Conservation (phyloP, 2,329 filamentous ascomycete genomes). For the Fusarium sp. region DNA sequence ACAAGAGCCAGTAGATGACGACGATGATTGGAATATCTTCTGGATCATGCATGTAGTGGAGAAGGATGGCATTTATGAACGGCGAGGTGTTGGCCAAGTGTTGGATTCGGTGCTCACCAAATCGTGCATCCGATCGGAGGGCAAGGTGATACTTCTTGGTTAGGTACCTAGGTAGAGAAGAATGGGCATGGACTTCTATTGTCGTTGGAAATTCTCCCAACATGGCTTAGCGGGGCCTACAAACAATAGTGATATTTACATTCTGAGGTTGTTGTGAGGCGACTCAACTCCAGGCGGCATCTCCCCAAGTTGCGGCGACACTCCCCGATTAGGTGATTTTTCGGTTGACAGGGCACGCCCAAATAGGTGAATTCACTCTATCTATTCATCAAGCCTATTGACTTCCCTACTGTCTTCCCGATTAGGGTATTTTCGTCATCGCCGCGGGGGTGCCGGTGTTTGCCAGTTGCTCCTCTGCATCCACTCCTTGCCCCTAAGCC, state of each 20-base stretch:
- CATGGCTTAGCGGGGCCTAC: neutral
- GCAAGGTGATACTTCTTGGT: neutral
- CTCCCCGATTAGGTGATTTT: neutral
- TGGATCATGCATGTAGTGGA: slow-evolving; percentile 8
- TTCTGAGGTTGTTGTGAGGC: neutral
- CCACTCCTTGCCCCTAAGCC: neutral
- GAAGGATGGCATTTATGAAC: slow-evolving; percentile 1
- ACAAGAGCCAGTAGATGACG: neutral
- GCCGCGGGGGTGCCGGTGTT: neutral
- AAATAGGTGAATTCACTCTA: neutral
- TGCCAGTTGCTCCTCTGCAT: neutral
- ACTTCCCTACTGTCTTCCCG: neutral
- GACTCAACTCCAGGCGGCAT: neutral
- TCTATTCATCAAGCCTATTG: neutral
- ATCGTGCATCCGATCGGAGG: neutral
- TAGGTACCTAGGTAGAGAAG: neutral
- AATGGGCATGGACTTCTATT: neutral
- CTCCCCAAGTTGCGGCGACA: neutral
- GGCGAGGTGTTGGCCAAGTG: slow-evolving; percentile 7
- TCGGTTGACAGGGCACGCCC: neutral
- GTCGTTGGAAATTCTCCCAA: neutral
- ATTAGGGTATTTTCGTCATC: neutral
- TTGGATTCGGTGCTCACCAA: neutral
- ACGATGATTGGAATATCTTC: neutral
- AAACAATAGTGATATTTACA: neutral